Evolutionary conservation across 345 rosid genomes (phyloP).

Genomic region (Toxicodendron radicans): DNA sequence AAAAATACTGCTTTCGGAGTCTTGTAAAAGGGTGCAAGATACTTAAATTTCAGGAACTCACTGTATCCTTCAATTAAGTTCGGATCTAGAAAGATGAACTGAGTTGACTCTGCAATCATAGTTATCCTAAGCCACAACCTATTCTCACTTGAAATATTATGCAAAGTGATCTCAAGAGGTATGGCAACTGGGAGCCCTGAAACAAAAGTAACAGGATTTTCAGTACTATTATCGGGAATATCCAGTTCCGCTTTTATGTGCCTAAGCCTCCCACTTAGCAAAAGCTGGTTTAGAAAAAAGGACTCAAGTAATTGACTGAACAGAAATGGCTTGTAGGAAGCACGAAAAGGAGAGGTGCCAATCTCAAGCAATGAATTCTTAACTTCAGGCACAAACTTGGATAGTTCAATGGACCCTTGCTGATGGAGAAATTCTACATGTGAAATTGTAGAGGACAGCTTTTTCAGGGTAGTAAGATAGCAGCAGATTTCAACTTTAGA

Average conservation of each 20-base stretch:
- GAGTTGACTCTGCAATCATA: conserved; percentile 42
- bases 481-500: conserved; percentile 49
- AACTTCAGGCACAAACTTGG: conserved; percentile 56
- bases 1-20: conserved; percentile 63
- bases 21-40: conserved; percentile 48
- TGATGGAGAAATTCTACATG: conserved; percentile 43
- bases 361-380: conserved; percentile 38
- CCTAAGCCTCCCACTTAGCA: conserved; percentile 35
- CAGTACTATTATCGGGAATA: conserved; percentile 62
- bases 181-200: conserved; percentile 73
- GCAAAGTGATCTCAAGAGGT: conserved; percentile 54
- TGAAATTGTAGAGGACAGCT: conserved; percentile 50
- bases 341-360: conserved; percentile 23
- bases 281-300: conserved; percentile 51
- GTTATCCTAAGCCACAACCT: conserved; percentile 74
- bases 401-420: conserved; percentile 44
- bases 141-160: conserved; percentile 37
- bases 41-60: conserved; percentile 42
- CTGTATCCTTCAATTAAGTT: conserved; percentile 31
- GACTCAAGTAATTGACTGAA: conserved; percentile 40
- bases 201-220: conserved; percentile 62
- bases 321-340: conserved; percentile 25
- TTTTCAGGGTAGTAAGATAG: conserved; percentile 34
- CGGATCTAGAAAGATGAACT: conserved; percentile 60
- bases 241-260: conserved; percentile 51